Conservation (phyloP, 306 rosid genomes). For the Trifolium subterraneum region DNA sequence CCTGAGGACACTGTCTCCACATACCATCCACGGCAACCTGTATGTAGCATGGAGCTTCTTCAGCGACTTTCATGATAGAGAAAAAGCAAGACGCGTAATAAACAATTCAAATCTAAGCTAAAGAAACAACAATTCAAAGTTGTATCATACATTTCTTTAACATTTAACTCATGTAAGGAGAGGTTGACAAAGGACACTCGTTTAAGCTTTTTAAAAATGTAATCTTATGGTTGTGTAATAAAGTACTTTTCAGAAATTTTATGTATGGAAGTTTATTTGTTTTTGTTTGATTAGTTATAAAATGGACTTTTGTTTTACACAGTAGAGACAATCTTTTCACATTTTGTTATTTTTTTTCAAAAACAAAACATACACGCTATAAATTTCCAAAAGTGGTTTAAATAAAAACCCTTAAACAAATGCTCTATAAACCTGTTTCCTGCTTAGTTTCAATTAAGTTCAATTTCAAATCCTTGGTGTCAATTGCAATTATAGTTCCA, state of each 20-base stretch:
- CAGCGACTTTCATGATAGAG: conserved; percentile 30
- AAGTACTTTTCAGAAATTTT: background rate
- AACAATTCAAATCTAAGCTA: conserved; percentile 20
- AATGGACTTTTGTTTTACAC: background rate
- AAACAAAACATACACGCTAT: background rate
- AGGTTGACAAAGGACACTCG: background rate
- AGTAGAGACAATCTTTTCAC: background rate
- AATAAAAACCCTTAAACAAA: background rate
- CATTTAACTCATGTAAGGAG: background rate
- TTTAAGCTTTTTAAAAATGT: background rate
- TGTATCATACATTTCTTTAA: conserved; percentile 4
- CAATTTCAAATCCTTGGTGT: conserved; percentile 23
- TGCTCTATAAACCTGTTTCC: background rate
- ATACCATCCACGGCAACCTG: conserved; percentile 94
- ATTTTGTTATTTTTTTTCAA: background rate
- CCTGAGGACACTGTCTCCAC: conserved; percentile 86
- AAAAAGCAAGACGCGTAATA: conserved; percentile 12
- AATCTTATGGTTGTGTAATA: background rate
- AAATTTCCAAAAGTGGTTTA: background rate
- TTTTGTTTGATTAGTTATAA: background rate
- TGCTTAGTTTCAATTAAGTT: conserved; percentile 10
- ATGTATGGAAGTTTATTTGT: background rate
- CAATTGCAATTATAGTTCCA: background rate
- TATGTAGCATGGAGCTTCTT: conserved; percentile 34
- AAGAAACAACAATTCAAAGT: conserved; percentile 14